phyloP scores from a whole-genome alignment of 495 filamentous ascomycete genomes.

The Trichoderma erinaceum region DNA sequence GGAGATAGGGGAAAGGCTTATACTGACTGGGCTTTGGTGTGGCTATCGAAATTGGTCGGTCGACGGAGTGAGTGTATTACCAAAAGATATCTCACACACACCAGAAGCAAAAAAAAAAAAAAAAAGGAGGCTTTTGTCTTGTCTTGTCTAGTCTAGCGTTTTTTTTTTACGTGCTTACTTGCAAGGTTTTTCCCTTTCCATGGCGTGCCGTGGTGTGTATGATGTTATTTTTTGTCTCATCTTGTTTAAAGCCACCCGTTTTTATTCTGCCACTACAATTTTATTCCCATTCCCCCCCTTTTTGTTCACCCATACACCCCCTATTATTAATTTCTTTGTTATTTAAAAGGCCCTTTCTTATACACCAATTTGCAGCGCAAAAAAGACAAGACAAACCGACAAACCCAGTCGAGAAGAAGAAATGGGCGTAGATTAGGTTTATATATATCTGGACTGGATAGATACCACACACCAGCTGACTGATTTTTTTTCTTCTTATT shows the following conservation, averaged over 20 bases:
- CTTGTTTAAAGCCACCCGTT: background rate
- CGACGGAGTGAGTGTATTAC: constrained; percentile 6
- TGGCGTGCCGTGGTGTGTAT: constrained; percentile 2
- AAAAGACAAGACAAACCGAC: background rate
- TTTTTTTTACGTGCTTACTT: background rate
- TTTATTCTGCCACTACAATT: background rate
- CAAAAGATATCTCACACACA: background rate
- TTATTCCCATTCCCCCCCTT: background rate
- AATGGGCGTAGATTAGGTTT: background rate
- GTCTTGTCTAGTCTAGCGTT: constrained; percentile 11
- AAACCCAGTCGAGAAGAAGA: background rate
- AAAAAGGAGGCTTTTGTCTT: background rate
- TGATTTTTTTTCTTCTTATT: background rate
- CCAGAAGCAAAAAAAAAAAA: background rate
- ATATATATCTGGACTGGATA: background rate
- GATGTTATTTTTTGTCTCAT: background rate
- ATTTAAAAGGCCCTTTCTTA: background rate
- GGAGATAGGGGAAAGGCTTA: background rate
- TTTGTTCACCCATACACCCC: background rate
- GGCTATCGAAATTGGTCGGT: background rate
- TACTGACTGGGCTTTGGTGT: background rate
- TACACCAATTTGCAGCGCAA: background rate
- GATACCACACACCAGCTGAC: background rate
- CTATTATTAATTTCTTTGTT: background rate
- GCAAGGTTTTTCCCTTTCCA: background rate